Percentiles rank a stretch among this genome's conserved stretches.
These are phyloP conservation scores for Cucumis sativus DNA, from an alignment of 306 rosid genomes.

Conservation along the genomic window Cucumber_9930_V3 NC_026657.2:35215001-35215500, in stretches of 20 bases:
- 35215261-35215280: neutral
- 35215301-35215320: neutral
- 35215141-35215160: constrained; percentile 28
- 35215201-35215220: constrained; percentile 48
- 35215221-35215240: constrained; percentile 62
- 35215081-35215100: neutral
- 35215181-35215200: constrained; percentile 62
- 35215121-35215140: constrained; percentile 29
- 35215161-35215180: constrained; percentile 25
- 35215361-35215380: constrained; percentile 55
- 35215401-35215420: constrained; percentile 69
- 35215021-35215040: neutral
- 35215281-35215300: neutral
- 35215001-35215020: constrained; percentile 38
- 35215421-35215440: constrained; percentile 13
- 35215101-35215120: constrained; percentile 28
- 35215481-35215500: neutral
- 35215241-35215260: constrained; percentile 25
- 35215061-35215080: neutral
- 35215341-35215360: constrained; percentile 71
- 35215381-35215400: constrained; percentile 53
- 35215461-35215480: neutral
- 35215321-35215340: constrained; percentile 1
- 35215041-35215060: neutral
- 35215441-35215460: neutral